Evolutionary conservation across 2,329 filamentous ascomycete species (phyloP).

Genomic region (Colletotrichum spaethianum): DNA sequence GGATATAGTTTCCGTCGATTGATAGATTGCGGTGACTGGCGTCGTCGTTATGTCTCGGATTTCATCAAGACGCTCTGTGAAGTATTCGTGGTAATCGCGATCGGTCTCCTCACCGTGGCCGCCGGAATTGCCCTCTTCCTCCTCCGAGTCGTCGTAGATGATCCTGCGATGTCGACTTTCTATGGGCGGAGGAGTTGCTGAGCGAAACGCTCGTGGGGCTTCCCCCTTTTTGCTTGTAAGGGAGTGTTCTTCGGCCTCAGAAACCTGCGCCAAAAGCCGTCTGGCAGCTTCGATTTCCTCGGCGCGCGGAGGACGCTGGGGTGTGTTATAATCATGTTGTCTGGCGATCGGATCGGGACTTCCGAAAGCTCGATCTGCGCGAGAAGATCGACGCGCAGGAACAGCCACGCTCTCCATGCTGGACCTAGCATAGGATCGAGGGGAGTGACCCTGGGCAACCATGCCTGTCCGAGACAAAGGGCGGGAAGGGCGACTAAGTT

Average conservation of each 20-base stretch:
- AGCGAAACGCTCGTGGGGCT: neutral
- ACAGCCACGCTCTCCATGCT: conserved; percentile 1
- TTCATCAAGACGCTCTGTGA: conserved; percentile 5
- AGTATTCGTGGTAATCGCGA: neutral
- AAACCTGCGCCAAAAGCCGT: conserved; percentile 27
- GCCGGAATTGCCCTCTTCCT: neutral
- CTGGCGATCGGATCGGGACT: conserved; percentile 11
- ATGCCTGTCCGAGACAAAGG: conserved; percentile 29
- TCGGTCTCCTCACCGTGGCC: neutral
- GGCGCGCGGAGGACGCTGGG: conserved; percentile 23
- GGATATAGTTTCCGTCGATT: neutral
- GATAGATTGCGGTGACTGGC: conserved; percentile 13
- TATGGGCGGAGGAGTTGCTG: conserved; percentile 38
- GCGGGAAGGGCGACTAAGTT: neutral
- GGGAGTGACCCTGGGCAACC: neutral
- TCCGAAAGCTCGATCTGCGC: conserved; percentile 19
- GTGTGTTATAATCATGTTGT: conserved; percentile 21
- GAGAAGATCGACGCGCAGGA: conserved; percentile 17
- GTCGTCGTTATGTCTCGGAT: conserved; percentile 5
- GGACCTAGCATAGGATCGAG: neutral
- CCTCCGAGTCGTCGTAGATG: conserved; percentile 33
- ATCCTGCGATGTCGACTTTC: conserved; percentile 15
- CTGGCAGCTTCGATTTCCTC: conserved; percentile 34
- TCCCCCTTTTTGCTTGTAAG: neutral
- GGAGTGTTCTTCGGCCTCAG: conserved; percentile 10